Conservation (phyloP, 2,329 filamentous ascomycete species). For the Escovopsis sp. region DNA sequence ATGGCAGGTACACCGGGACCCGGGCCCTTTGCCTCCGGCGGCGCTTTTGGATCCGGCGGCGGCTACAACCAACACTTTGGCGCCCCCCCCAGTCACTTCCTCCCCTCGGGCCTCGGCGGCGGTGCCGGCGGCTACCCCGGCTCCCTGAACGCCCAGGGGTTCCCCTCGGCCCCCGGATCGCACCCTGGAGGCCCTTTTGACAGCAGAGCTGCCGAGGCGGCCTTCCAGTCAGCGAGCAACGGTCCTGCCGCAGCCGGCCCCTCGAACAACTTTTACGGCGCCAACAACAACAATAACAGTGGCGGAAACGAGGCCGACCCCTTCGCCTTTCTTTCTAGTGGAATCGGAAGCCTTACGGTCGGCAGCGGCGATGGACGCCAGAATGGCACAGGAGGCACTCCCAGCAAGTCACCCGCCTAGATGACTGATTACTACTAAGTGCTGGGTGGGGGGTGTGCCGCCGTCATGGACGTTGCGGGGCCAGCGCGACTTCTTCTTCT, state of each 20-base stretch:
- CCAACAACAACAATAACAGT: constrained; percentile 33
- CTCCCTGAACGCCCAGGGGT: constrained; percentile 63
- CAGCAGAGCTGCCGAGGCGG: constrained; percentile 83
- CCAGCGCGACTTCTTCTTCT: constrained; percentile 11
- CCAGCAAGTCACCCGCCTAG: constrained; percentile 47
- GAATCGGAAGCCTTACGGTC: constrained; percentile 59
- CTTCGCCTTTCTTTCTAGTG: constrained; percentile 64
- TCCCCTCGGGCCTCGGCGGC: constrained; percentile 67
- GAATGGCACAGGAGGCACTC: constrained; percentile 42
- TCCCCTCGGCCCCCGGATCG: constrained; percentile 58
- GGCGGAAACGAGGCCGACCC: constrained; percentile 58
- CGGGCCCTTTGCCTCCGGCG: constrained; percentile 57
- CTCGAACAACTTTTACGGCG: constrained; percentile 33
- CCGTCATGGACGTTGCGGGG: constrained; percentile 3
- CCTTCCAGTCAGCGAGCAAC: constrained; percentile 80
- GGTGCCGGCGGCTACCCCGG: constrained; percentile 61
- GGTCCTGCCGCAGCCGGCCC: constrained; percentile 63
- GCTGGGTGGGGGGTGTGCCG: too few species aligned
- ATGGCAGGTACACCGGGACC: constrained; percentile 74
- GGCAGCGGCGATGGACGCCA: constrained; percentile 49
- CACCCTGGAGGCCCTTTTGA: constrained; percentile 82
- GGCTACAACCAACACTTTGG: constrained; percentile 71
- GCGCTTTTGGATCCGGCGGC: constrained; percentile 48
- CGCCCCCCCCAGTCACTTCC: constrained; percentile 75
- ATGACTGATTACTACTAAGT: background rate